Conservation (phyloP, 2,329 filamentous ascomycete genomes). For the Simplicillium sp. region DNA sequence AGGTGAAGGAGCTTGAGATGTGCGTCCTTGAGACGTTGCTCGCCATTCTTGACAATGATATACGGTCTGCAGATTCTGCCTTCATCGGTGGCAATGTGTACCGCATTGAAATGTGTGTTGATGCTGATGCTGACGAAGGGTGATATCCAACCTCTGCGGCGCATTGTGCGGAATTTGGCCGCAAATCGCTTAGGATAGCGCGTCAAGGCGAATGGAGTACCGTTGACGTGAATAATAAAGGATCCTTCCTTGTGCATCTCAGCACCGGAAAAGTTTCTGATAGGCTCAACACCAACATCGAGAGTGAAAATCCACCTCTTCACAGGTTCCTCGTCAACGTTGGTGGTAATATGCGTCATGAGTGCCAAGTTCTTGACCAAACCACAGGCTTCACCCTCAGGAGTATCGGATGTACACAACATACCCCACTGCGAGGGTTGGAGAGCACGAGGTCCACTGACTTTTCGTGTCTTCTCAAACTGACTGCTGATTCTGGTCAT, state of each 20-base stretch:
- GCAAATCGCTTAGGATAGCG: constrained; percentile 80
- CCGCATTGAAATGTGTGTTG: constrained; percentile 82
- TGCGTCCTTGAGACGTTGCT: constrained; percentile 67
- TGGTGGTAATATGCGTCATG: constrained; percentile 98
- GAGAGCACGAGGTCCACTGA: constrained; percentile 87
- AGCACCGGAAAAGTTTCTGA: constrained; percentile 61
- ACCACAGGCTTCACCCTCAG: constrained; percentile 96
- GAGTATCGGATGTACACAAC: constrained; percentile 94
- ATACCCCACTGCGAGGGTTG: constrained; percentile 98
- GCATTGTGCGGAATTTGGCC: constrained; percentile 73
- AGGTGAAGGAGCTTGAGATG: constrained; percentile 76
- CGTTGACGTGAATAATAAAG: constrained; percentile 91
- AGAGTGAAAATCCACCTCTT: constrained; percentile 78
- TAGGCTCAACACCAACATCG: constrained; percentile 71
- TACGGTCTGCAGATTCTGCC: constrained; percentile 92
- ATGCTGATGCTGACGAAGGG: constrained; percentile 96
- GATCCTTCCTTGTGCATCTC: constrained; percentile 79
- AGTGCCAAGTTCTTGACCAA: constrained; percentile 95
- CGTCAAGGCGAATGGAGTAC: constrained; percentile 84
- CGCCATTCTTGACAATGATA: constrained; percentile 85
- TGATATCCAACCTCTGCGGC: constrained; percentile 83
- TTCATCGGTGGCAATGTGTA: constrained; percentile 95
- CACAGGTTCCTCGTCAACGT: constrained; percentile 87
- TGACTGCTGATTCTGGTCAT: constrained; percentile 98
- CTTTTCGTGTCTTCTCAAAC: constrained; percentile 97